Evolutionary conservation across 108 stramenopile genomes (phyloP).

Genomic region (Phaeodactylum tricornutum): DNA sequence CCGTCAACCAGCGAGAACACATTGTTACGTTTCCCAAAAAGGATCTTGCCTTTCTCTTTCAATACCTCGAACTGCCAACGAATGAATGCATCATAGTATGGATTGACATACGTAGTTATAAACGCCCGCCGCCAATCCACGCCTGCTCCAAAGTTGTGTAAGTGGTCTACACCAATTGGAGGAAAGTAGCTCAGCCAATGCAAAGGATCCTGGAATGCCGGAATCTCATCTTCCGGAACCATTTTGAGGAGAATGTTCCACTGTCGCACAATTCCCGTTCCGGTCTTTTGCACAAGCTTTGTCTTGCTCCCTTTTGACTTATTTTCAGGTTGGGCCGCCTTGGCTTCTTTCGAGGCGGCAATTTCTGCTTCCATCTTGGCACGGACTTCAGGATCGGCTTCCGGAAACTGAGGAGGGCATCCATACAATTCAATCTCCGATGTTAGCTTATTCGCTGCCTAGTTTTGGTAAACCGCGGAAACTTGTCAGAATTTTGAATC

Average conservation of each 20-base stretch:
- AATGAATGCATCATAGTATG: slow-evolving; percentile 96
- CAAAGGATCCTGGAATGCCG: slow-evolving; percentile 82
- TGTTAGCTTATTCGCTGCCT: slow-evolving; percentile 98
- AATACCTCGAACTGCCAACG: slow-evolving; percentile 94
- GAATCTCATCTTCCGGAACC: slow-evolving; percentile 77
- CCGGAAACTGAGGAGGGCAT: slow-evolving; percentile 83
- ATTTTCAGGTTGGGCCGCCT: slow-evolving; percentile 33
- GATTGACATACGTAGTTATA: slow-evolving; percentile 96
- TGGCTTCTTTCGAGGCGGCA: slow-evolving; percentile 40
- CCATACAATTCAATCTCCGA: slow-evolving; percentile 84
- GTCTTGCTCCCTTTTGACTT: slow-evolving; percentile 88
- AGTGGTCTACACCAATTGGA: slow-evolving; percentile 84
- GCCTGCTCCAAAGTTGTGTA: slow-evolving; percentile 83
- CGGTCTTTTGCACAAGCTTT: slow-evolving; percentile 88
- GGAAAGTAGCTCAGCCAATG: slow-evolving; percentile 97
- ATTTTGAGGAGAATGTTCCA: slow-evolving; percentile 90
- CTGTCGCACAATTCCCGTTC: slow-evolving; percentile 85
- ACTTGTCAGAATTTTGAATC: background rate
- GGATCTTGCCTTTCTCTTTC: slow-evolving; percentile 62
- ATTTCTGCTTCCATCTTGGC: slow-evolving; percentile 77
- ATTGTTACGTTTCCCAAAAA: slow-evolving; percentile 95
- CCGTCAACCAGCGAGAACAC: slow-evolving; percentile 91
- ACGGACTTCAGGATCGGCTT: slow-evolving; percentile 78
- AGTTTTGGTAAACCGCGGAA: background rate
- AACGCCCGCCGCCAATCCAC: slow-evolving; percentile 97